phyloP scores from a whole-genome alignment of 768 basidiomycete genomes.

The Boletales sp. region DNA sequence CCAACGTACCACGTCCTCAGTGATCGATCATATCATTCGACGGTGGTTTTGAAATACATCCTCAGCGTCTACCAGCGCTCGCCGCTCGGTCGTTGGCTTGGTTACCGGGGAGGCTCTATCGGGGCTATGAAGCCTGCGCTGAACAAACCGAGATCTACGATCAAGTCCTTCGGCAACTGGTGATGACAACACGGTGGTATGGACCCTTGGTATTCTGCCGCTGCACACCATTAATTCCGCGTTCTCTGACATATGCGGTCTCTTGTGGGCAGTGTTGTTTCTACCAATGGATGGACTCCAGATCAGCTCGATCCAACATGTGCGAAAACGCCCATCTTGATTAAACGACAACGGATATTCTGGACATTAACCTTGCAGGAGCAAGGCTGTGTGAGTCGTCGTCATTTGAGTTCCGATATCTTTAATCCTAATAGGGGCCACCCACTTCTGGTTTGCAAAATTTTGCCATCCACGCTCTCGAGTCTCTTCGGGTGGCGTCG shows the following conservation, averaged over 20 bases:
- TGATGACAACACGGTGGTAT: neutral
- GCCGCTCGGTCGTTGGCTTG: slow-evolving; percentile 9
- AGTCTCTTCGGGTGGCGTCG: neutral
- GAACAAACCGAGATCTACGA: neutral
- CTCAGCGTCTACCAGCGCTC: neutral
- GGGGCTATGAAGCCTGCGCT: too few species aligned
- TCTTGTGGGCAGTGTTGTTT: neutral
- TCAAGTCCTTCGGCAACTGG: neutral
- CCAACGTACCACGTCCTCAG: neutral
- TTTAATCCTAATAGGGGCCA: too few species aligned
- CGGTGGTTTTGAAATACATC: neutral
- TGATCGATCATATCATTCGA: neutral
- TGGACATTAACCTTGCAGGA: too few species aligned
- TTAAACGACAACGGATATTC: neutral
- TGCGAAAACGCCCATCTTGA: neutral
- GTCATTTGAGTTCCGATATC: neutral
- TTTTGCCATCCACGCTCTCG: neutral
- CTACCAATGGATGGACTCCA: slow-evolving; percentile 2
- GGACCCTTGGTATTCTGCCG: neutral
- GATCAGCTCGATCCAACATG: neutral
- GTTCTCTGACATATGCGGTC: slow-evolving; percentile 2
- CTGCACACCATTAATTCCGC: neutral
- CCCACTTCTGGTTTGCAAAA: too few species aligned
- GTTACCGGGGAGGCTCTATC: slow-evolving; percentile 1
- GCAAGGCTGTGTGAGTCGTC: neutral